phyloP scores from a whole-genome alignment of 2,329 filamentous ascomycete genomes.

The Neofusicoccum ribis region DNA sequence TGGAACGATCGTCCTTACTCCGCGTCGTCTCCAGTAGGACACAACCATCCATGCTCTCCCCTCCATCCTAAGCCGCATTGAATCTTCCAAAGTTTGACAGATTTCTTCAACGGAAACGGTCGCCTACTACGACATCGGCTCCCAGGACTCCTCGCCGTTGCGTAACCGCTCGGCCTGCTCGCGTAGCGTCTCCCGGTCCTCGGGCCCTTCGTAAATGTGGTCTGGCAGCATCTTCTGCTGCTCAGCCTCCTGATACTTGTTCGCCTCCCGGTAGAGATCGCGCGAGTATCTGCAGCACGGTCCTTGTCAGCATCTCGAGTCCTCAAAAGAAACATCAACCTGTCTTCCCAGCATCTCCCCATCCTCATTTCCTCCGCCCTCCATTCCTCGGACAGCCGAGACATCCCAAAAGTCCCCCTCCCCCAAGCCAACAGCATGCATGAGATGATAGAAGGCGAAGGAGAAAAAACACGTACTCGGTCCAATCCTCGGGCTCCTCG shows the following conservation, averaged over 20 bases:
- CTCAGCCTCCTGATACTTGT: slow-evolving; percentile 44
- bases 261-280: slow-evolving; percentile 56
- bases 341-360: too few species aligned
- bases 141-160: slow-evolving; percentile 38
- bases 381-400: neutral
- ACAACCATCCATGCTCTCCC: neutral
- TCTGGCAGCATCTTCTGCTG: slow-evolving; percentile 35
- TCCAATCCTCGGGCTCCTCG: slow-evolving; percentile 61
- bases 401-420: slow-evolving; percentile 13
- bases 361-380: too few species aligned
- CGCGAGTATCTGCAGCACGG: slow-evolving; percentile 58
- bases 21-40: neutral
- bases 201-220: slow-evolving; percentile 15
- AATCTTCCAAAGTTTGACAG: neutral
- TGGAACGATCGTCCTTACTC: neutral
- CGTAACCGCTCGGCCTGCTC: slow-evolving; percentile 23
- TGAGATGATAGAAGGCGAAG: neutral
- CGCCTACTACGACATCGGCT: neutral
- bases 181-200: slow-evolving; percentile 29
- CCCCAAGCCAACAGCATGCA: neutral
- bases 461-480: slow-evolving; percentile 48
- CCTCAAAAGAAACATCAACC: too few species aligned
- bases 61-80: neutral
- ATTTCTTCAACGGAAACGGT: too few species aligned
- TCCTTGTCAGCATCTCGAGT: neutral